Conservation (phyloP, 345 rosid genomes). For the Eucalyptus curtisii region DNA sequence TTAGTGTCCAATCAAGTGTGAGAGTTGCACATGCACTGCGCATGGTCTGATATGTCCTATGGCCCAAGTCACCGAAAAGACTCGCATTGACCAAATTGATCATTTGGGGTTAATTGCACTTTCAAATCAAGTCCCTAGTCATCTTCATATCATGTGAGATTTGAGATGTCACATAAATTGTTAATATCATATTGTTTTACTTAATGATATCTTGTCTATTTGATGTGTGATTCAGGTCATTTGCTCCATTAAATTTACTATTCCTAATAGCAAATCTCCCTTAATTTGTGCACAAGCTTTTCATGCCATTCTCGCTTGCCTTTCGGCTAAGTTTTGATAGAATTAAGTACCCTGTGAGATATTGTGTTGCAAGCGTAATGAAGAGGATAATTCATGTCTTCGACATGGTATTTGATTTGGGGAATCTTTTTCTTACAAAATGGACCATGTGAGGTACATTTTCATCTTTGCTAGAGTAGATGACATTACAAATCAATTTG, state of each 20-base stretch:
- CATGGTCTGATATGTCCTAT: background rate
- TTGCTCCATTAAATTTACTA: background rate
- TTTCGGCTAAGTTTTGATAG: background rate
- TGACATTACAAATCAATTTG: background rate
- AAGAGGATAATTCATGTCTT: background rate
- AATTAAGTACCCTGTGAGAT: background rate
- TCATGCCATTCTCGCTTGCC: background rate
- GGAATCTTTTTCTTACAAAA: background rate
- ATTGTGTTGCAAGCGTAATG: background rate
- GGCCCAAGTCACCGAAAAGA: background rate
- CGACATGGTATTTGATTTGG: background rate
- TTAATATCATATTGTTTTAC: background rate
- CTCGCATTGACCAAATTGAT: background rate
- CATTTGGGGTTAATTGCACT: background rate
- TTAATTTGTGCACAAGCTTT: background rate
- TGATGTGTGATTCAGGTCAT: background rate
- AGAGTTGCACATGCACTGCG: background rate
- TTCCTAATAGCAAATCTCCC: background rate
- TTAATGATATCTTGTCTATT: background rate
- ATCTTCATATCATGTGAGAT: background rate
- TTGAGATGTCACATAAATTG: background rate
- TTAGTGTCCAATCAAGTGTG: background rate
- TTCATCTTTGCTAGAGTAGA: background rate
- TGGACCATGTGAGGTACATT: background rate
- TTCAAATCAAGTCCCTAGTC: background rate